Conservation (phyloP, 2,329 filamentous ascomycete genomes). For the Eurotiales sp. region DNA sequence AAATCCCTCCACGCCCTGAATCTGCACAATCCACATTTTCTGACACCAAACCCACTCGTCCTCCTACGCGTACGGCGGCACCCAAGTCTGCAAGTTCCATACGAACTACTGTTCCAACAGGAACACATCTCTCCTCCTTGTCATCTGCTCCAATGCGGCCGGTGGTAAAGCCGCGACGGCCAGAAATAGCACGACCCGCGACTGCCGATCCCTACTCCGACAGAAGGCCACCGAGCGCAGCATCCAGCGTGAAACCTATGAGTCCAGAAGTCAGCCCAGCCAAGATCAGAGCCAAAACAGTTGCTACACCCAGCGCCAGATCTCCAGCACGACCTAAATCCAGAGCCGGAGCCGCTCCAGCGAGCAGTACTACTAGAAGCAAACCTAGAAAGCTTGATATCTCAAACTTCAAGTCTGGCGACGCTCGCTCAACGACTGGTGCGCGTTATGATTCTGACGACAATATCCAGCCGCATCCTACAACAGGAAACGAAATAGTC, state of each 20-base stretch:
- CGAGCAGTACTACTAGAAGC: conserved; percentile 26
- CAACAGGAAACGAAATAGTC: conserved; percentile 37
- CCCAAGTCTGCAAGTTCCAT: conserved; percentile 23
- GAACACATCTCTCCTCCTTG: conserved; percentile 39
- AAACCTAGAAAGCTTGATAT: conserved; percentile 32
- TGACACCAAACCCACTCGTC: conserved; percentile 37
- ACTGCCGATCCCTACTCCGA: conserved; percentile 33
- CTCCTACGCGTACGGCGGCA: conserved; percentile 26
- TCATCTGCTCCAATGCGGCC: conserved; percentile 59
- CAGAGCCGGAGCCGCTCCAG: conserved; percentile 26
- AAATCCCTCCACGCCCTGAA: conserved; percentile 51
- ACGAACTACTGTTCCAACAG: conserved; percentile 35
- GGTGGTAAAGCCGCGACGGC: conserved; percentile 31
- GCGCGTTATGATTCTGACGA: conserved; percentile 23
- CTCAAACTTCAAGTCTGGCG: conserved; percentile 26
- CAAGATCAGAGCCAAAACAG: conserved; percentile 25
- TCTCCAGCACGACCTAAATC: conserved; percentile 31
- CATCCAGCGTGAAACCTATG: conserved; percentile 39
- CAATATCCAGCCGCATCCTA: conserved; percentile 8
- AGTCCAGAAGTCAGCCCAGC: conserved; percentile 22
- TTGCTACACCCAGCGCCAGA: conserved; percentile 29
- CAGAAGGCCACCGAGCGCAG: conserved; percentile 50
- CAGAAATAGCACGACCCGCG: conserved; percentile 34
- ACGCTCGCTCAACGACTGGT: conserved; percentile 17
- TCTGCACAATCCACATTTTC: conserved; percentile 55